These are phyloP conservation scores for Phylloboletellus chloephorus DNA, from an alignment of 1,284 basidiomycete genomes.

Conservation along the genomic window DNA sequence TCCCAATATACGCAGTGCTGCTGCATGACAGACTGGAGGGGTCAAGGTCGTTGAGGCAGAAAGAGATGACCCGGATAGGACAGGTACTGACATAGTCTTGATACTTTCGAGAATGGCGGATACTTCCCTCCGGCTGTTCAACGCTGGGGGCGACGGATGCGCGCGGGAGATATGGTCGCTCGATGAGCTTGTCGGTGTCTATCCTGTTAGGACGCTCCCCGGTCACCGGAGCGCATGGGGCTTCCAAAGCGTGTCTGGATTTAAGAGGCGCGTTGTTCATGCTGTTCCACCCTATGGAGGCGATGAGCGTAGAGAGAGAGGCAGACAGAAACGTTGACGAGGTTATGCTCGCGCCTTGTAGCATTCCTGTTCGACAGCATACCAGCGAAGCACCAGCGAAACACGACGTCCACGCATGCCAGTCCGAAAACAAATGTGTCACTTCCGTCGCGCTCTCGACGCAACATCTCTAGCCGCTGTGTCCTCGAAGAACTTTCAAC, in stretches of 20 bases:
- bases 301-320: conserved; percentile 20
- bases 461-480: neutral
- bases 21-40: conserved; percentile 33
- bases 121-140: conserved; percentile 21
- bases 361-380: conserved; percentile 8
- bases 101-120: conserved; percentile 18
- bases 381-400: too few relatives aligned
- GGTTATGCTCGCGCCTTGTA: conserved; percentile 10
- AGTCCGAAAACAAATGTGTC: conserved; percentile 18
- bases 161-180: conserved; percentile 27
- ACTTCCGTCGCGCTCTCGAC: conserved; percentile 1
- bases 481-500: conserved; percentile 1
- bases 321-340: conserved; percentile 13
- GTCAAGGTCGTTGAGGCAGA: neutral
- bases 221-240: conserved; percentile 23
- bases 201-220: conserved; percentile 16
- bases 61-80: neutral
- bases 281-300: conserved; percentile 16
- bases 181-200: conserved; percentile 25
- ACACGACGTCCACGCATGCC: too few relatives aligned
- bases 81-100: conserved; percentile 18
- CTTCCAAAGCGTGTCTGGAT: conserved; percentile 17
- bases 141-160: conserved; percentile 26
- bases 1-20: conserved; percentile 44
- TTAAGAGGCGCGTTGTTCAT: conserved; percentile 21